Conservation (phyloP, 768 basidiomycete genomes). For the Udeniomyces megalosporus region DNA sequence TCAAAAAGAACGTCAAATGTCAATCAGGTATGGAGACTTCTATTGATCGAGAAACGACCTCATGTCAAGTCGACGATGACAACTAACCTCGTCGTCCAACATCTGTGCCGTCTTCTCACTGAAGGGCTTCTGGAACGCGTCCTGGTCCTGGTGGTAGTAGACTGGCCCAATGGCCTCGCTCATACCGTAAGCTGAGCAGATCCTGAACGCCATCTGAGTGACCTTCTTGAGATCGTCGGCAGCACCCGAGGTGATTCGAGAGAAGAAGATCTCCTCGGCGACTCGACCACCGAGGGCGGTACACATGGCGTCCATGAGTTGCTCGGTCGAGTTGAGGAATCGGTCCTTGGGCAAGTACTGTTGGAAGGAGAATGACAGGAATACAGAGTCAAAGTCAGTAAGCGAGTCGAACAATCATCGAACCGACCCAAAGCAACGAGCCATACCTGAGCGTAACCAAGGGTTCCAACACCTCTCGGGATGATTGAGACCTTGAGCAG, state of each 20-base stretch:
- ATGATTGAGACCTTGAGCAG: conserved; percentile 96
- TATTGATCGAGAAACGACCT: not conserved
- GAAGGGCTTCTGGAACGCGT: conserved; percentile 15
- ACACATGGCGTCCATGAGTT: conserved; percentile 87
- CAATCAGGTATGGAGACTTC: not conserved
- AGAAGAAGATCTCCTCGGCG: conserved; percentile 97
- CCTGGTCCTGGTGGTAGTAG: conserved; percentile 66
- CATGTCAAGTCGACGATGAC: not conserved
- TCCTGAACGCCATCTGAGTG: conserved; percentile 88
- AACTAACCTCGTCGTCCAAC: conserved; percentile 17
- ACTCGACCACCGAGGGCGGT: conserved; percentile 98
- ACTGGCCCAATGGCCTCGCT: conserved; percentile 86
- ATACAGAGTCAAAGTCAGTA: not conserved
- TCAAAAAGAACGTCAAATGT: not conserved
- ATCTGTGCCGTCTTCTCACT: conserved; percentile 17
- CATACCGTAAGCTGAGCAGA: conserved; percentile 90
- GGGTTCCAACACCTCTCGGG: conserved; percentile 81
- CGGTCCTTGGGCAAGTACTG: conserved; percentile 90
- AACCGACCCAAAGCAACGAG: no score
- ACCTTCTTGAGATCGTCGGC: conserved; percentile 98
- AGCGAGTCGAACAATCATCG: no score
- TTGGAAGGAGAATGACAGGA: not conserved
- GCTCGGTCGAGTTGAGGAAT: conserved; percentile 85
- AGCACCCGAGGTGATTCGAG: conserved; percentile 83
- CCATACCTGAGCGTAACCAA: conserved; percentile 88